Percentiles rank a stretch among this genome's conserved stretches.
These are phyloP conservation scores for Kluyveromyces nonfermentans DNA, from an alignment of 805 yeast genomes.

Conservation along the genomic window DNA sequence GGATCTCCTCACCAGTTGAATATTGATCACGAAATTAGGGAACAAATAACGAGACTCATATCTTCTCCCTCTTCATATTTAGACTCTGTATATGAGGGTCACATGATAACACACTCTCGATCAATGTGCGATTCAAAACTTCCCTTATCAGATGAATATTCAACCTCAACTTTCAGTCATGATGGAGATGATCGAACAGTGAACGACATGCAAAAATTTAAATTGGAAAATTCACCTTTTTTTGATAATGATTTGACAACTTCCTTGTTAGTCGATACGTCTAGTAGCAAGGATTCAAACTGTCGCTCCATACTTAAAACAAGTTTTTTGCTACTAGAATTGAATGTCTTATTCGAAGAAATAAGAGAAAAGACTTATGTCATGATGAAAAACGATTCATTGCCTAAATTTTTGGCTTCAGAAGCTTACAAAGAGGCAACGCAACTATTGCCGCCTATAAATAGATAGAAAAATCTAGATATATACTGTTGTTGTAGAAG, in stretches of 20 bases:
- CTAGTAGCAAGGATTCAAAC: not conserved
- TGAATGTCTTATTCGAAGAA: conserved; percentile 38
- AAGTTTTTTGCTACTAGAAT: conserved; percentile 24
- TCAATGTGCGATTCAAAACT: not conserved
- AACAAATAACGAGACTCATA: conserved; percentile 34
- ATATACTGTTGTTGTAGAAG: not conserved
- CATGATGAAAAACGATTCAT: conserved; percentile 64
- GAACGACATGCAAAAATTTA: no score
- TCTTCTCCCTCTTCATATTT: conserved; percentile 30
- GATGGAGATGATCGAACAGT: not conserved
- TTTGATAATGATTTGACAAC: not conserved
- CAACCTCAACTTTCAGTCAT: not conserved
- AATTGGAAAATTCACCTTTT: not conserved
- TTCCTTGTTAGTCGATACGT: conserved; percentile 18
- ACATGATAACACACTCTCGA: no score
- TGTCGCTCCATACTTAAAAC: not conserved
- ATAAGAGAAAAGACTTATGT: conserved; percentile 42
- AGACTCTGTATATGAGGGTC: not conserved
- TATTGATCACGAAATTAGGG: conserved; percentile 46
- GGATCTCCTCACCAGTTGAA: conserved; percentile 67
- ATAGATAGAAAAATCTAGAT: conserved; percentile 5
- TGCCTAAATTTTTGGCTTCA: conserved; percentile 54
- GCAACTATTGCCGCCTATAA: not conserved
- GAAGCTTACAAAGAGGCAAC: conserved; percentile 30
- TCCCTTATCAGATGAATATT: not conserved